Percentiles rank a stretch among this genome's conserved stretches.
Evolutionary conservation across 192 early-diverging fungal genomes (phyloP).

Genomic region (Gonapodya sp.): DNA sequence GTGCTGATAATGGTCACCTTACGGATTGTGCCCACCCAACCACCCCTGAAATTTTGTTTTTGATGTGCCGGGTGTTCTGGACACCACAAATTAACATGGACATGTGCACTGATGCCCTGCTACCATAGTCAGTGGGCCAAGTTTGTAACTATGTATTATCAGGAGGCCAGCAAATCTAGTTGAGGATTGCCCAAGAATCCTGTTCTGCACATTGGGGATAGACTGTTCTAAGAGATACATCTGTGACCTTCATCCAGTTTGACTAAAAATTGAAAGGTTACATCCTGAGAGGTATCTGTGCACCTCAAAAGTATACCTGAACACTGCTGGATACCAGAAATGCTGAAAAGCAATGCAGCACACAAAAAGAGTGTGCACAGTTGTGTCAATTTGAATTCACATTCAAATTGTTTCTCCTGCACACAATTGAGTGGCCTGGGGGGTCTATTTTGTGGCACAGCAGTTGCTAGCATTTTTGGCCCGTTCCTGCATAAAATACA

Average conservation of each 20-base stretch:
- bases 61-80: no score
- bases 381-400: background rate
- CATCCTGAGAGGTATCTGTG: background rate
- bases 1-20: no score
- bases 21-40: no score
- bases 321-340: background rate
- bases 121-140: no score
- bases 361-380: background rate
- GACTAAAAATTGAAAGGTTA: background rate
- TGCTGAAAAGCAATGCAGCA: background rate
- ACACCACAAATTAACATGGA: no score
- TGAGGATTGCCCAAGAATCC: background rate
- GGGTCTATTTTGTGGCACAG: no score
- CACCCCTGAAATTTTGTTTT: no score
- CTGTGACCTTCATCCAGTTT: background rate
- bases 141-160: slow-evolving; percentile 1
- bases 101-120: no score
- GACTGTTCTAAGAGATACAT: background rate
- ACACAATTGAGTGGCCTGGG: no score
- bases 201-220: slow-evolving; percentile 4
- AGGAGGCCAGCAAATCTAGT: background rate
- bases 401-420: no score
- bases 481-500: no score
- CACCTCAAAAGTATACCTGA: background rate
- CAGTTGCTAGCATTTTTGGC: no score